A percentile compares a stretch with the other conserved stretches of the same genome.
phyloP scores from a whole-genome alignment of 2,329 filamentous ascomycete genomes.

The Penicillium palitans region DNA sequence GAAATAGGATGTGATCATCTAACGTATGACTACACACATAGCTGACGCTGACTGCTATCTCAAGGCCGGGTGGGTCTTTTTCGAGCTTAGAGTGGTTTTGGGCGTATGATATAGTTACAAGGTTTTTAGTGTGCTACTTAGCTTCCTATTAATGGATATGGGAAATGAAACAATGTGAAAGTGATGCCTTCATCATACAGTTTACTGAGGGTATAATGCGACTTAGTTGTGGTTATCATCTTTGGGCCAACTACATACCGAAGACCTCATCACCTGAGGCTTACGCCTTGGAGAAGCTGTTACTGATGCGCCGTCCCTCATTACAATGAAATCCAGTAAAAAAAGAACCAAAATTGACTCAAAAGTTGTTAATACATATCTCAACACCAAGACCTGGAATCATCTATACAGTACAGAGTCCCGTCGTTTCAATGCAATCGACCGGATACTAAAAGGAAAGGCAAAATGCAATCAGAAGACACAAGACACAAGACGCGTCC shows the following conservation, averaged over 20 bases:
- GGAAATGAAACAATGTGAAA: too few relatives aligned
- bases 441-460: slow-evolving; percentile 13
- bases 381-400: slow-evolving; percentile 25
- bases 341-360: slow-evolving; percentile 13
- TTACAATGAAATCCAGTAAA: background rate
- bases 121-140: background rate
- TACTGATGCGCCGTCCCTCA: background rate
- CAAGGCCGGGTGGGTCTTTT: background rate
- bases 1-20: background rate
- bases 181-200: too few relatives aligned
- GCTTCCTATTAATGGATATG: too few relatives aligned
- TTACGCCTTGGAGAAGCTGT: background rate
- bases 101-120: too few relatives aligned
- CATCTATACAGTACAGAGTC: slow-evolving; percentile 39
- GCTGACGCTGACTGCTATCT: background rate
- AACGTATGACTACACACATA: background rate
- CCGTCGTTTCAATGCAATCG: slow-evolving; percentile 23
- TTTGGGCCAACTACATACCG: background rate
- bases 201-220: background rate
- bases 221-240: background rate
- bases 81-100: background rate
- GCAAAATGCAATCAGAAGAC: slow-evolving; percentile 4
- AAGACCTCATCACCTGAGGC: background rate
- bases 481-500: background rate
- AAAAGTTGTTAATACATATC: slow-evolving; percentile 30